Conservation (phyloP, 495 filamentous ascomycete species). For the Podospora pseudoanserina region DNA sequence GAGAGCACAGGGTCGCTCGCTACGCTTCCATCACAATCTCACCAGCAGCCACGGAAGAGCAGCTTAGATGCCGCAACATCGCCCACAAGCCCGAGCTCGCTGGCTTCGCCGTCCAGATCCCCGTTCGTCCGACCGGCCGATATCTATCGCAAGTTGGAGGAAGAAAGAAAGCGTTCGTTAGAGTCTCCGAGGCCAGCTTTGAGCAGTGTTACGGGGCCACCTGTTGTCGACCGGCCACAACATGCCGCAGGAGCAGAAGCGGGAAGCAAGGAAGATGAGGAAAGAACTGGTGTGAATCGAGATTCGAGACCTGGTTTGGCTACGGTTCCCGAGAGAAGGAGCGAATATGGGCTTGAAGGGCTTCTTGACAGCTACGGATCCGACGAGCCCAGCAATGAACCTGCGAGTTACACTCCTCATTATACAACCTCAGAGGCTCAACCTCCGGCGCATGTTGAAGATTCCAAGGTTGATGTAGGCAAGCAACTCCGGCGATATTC, state of each 20-base stretch:
- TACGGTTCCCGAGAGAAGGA: constrained; percentile 55
- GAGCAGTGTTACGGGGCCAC: constrained; percentile 29
- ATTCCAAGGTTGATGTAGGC: neutral
- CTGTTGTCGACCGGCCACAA: neutral
- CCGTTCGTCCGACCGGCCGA: constrained; percentile 74
- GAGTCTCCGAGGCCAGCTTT: constrained; percentile 50
- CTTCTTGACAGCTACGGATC: constrained; percentile 28
- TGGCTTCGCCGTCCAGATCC: constrained; percentile 36
- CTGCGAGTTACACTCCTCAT: constrained; percentile 1
- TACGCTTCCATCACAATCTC: constrained; percentile 40
- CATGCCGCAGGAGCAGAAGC: neutral
- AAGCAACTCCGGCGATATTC: constrained; percentile 44
- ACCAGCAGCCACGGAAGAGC: constrained; percentile 51
- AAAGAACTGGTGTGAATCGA: neutral
- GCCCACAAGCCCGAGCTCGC: constrained; percentile 22
- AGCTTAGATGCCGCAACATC: constrained; percentile 50
- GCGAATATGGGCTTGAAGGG: constrained; percentile 53
- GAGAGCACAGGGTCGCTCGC: constrained; percentile 18
- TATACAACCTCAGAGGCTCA: neutral
- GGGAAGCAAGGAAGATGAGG: neutral
- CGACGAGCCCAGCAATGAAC: constrained; percentile 13
- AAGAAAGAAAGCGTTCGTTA: constrained; percentile 53
- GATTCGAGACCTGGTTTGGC: constrained; percentile 41
- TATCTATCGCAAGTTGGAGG: constrained; percentile 70
- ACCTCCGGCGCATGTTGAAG: constrained; percentile 51